A percentile compares a stretch with the other conserved stretches of the same genome.
Conservation (phyloP, 2,329 filamentous ascomycete genomes). For the Cladosporium halotolerans region DNA sequence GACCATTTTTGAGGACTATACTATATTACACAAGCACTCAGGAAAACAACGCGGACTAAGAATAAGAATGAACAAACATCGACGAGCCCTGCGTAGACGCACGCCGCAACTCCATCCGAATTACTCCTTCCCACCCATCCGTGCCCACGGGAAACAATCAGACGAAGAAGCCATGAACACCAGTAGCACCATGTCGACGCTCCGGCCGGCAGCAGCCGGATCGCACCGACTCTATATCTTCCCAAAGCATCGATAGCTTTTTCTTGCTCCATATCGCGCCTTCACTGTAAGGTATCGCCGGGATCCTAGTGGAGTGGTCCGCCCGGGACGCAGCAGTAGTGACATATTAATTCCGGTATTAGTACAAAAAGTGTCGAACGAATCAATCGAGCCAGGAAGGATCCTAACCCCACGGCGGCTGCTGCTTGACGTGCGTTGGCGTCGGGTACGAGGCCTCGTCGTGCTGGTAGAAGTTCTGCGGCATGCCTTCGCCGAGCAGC, state of each 20-base stretch:
- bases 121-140: not conserved
- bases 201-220: too few relatives aligned
- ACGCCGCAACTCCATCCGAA: too few relatives aligned
- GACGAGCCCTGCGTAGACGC: too few relatives aligned
- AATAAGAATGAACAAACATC: too few relatives aligned
- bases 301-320: conserved; percentile 24
- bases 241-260: not conserved
- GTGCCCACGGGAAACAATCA: not conserved
- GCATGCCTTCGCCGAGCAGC: conserved; percentile 6
- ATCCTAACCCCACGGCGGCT: conserved; percentile 1
- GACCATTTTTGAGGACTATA: too few relatives aligned
- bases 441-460: conserved; percentile 11
- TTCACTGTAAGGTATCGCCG: not conserved
- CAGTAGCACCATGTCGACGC: not conserved
- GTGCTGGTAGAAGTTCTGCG: conserved; percentile 10
- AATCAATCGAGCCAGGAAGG: not conserved
- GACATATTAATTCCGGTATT: conserved; percentile 2
- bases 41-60: too few relatives aligned
- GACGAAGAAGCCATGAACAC: not conserved
- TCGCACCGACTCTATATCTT: not conserved
- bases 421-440: conserved; percentile 8
- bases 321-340: conserved; percentile 22
- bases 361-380: not conserved
- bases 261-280: conserved; percentile 1
- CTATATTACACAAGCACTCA: too few relatives aligned